Evolutionary conservation across 371 early-diverging fungal genomes (phyloP).

Genomic region (Blyttiomyces sp.): DNA sequence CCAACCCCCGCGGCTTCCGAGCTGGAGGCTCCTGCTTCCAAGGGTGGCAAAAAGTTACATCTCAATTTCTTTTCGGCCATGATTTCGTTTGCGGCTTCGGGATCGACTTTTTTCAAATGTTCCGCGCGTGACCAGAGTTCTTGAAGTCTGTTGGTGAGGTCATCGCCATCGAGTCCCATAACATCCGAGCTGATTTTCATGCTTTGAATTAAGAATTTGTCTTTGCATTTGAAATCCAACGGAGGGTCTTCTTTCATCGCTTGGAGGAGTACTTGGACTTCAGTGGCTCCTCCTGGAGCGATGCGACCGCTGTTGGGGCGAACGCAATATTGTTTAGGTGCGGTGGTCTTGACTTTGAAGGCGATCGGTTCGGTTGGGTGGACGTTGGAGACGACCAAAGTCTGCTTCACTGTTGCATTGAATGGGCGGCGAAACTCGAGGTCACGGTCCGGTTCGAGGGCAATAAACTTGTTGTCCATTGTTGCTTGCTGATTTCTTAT

Average conservation of each 20-base stretch:
- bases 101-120: constrained; percentile 29
- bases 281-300: constrained; percentile 64
- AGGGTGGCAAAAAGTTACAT: constrained; percentile 28
- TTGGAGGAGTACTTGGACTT: constrained; percentile 86
- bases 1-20: not conserved
- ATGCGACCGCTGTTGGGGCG: constrained; percentile 92
- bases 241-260: constrained; percentile 82
- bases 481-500: too few species aligned
- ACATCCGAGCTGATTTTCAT: constrained; percentile 44
- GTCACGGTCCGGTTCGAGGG: constrained; percentile 33
- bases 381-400: constrained; percentile 66
- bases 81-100: constrained; percentile 26
- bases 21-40: not conserved
- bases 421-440: constrained; percentile 65
- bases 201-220: constrained; percentile 92
- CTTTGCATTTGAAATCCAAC: constrained; percentile 79
- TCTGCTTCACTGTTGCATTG: constrained; percentile 57
- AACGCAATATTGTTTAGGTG: constrained; percentile 94
- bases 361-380: constrained; percentile 62
- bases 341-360: constrained; percentile 98
- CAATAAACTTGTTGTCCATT: constrained; percentile 15
- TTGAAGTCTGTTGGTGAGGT: constrained; percentile 13
- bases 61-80: constrained; percentile 43
- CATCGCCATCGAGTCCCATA: constrained; percentile 26
- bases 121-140: constrained; percentile 50